Conservation (phyloP, 2,329 filamentous ascomycete species). For the Fusarium gaditjirri region DNA sequence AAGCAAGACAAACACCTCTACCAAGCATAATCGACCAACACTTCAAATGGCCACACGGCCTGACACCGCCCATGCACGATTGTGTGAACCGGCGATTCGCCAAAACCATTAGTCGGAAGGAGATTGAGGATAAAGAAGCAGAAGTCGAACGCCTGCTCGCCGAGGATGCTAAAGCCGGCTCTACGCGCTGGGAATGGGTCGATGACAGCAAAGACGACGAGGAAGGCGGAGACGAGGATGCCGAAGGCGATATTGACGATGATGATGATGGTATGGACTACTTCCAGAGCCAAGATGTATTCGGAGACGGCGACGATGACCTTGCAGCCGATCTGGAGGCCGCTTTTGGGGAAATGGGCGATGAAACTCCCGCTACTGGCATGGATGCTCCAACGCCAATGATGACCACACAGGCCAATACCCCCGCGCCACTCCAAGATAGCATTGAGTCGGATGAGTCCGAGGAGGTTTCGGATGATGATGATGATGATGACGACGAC, state of each 20-base stretch:
- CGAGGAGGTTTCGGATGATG: conserved; percentile 55
- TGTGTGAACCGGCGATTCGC: conserved; percentile 84
- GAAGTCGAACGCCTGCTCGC: conserved; percentile 79
- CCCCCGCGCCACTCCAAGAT: conserved; percentile 58
- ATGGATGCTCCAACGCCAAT: conserved; percentile 59
- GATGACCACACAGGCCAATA: conserved; percentile 55
- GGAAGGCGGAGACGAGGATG: conserved; percentile 62
- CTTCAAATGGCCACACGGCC: conserved; percentile 83
- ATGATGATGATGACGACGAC: conserved; percentile 64
- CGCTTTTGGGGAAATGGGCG: conserved; percentile 57
- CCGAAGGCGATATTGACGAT: conserved; percentile 58
- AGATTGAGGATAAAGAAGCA: conserved; percentile 86
- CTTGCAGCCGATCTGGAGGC: conserved; percentile 67
- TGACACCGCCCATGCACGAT: conserved; percentile 90
- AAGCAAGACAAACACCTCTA: conserved; percentile 73
- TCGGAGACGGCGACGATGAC: conserved; percentile 57
- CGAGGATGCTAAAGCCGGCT: conserved; percentile 71
- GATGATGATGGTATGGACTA: conserved; percentile 52
- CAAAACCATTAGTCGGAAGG: conserved; percentile 82
- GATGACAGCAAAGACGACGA: conserved; percentile 61
- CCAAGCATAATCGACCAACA: conserved; percentile 76
- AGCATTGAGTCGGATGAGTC: conserved; percentile 56
- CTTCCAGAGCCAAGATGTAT: conserved; percentile 47
- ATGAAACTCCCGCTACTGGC: conserved; percentile 56
- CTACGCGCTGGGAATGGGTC: conserved; percentile 72